Conservation (phyloP, 257 asterid species). For the Solanum dulcamara region DNA sequence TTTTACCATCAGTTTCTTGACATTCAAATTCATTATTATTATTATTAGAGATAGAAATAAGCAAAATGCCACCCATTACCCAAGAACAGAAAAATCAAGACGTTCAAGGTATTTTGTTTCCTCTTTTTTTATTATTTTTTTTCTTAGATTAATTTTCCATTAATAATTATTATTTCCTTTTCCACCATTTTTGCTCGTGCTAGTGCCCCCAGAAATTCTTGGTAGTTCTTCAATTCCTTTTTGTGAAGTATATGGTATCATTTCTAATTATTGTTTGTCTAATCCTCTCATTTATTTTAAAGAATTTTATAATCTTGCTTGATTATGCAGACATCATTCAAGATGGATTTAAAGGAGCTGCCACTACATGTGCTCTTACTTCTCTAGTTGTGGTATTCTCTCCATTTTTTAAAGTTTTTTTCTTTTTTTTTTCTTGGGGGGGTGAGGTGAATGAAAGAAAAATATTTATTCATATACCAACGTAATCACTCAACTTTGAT, state of each 20-base stretch:
- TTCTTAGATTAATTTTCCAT: too few species aligned
- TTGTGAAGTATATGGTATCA: background rate
- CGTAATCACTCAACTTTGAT: background rate
- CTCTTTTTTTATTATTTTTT: background rate
- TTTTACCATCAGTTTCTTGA: background rate
- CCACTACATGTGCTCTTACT: background rate
- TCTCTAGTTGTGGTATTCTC: background rate
- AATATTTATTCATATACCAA: too few species aligned
- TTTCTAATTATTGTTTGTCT: background rate
- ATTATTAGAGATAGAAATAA: background rate
- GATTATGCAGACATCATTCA: background rate
- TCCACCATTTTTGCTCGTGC: too few species aligned
- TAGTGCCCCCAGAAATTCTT: too few species aligned
- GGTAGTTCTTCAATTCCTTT: too few species aligned
- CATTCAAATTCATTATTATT: background rate
- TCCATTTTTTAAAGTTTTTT: background rate
- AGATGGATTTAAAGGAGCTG: constrained; percentile 1
- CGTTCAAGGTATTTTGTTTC: background rate
- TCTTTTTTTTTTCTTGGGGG: background rate
- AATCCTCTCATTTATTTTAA: background rate
- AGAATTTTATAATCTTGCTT: background rate
- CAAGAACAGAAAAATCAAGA: background rate
- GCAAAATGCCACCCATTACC: background rate
- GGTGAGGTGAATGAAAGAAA: too few species aligned
- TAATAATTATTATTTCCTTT: background rate